Base-by-base conservation (phyloP, 257 asterid genomes). In the Scutellaria baicalensis region DNA sequence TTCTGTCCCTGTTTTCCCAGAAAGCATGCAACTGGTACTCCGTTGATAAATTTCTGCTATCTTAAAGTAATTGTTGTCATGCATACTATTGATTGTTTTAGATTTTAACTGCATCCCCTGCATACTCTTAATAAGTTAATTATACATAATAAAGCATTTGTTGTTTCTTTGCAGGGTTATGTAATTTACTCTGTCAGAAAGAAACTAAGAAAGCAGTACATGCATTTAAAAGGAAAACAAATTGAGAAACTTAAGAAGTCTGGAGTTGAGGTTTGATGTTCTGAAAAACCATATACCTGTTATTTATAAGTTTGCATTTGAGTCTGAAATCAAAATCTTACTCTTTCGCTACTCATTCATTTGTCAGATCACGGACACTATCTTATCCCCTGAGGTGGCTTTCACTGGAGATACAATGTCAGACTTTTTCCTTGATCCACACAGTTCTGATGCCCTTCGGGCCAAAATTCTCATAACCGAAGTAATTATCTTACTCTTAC, bases 351-450 rank as follows among this genome's bases (percentile, higher is more conserved):
- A 42, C 64, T 68, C 62, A n/a, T 69, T 48, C 48, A 21, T 71
- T 83, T 69, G 31, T 69, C 85, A 93, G 99, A 93, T 93, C 69
- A 86, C 96, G 69, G 93, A 93, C 81, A 89, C 93, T 38, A 77
- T 93, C 69, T 79, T 93, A 80, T 83, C 86, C 69, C 99, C 99
- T 45, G 99, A 93, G 83, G 91, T 91, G 64, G 97, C 99, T 64
- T 89, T 93, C 85, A 91, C 97, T 1, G 99, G 99, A 80, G 99
- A 93, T 82, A 91, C 99, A 64, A 77, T 51, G 50, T 91, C 99
- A 0, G 90, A 89, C 48, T 87, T 91, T 84, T 89, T 80, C 72
- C 86, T 86, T 47, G 87, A 89, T 80, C 97, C 97, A 61, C 85
- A 78, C 54, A 93, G 89, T 69, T 89, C 99, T 62, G 99, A 93